Conservation (phyloP, 805 yeast genomes). For the Tetrapisispora phaffii region DNA sequence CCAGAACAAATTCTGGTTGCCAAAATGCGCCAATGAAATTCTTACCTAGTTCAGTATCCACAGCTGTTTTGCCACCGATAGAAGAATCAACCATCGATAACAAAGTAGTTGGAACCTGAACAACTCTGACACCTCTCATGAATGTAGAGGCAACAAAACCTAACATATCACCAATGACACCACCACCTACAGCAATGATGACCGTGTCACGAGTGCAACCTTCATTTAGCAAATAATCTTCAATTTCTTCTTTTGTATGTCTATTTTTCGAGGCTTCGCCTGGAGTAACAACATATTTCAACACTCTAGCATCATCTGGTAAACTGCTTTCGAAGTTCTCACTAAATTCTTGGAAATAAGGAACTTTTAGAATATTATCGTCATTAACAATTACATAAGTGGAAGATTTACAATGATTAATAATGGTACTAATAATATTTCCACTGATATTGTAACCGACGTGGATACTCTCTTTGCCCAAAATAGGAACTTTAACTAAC, state of each 20-base stretch:
- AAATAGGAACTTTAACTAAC: slow-evolving; percentile 52
- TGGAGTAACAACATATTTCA: slow-evolving; percentile 72
- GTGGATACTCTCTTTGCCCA: slow-evolving; percentile 77
- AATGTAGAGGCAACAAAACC: slow-evolving; percentile 99
- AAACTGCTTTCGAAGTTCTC: slow-evolving; percentile 35
- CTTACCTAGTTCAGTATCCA: slow-evolving; percentile 92
- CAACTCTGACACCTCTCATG: slow-evolving; percentile 93
- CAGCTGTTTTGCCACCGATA: slow-evolving; percentile 97
- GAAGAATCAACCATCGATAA: slow-evolving; percentile 97
- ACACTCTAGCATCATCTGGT: slow-evolving; percentile 50
- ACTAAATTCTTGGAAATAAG: slow-evolving; percentile 43
- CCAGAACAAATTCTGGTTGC: slow-evolving; percentile 86
- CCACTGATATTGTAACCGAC: slow-evolving; percentile 76
- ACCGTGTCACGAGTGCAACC: slow-evolving; percentile 97
- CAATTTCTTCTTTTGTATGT: slow-evolving; percentile 83
- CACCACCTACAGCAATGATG: slow-evolving; percentile 92
- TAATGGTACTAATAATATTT: slow-evolving; percentile 61
- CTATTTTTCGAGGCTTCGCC: slow-evolving; percentile 89
- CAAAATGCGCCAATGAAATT: slow-evolving; percentile 95
- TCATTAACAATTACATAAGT: slow-evolving; percentile 91
- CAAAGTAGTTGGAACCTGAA: slow-evolving; percentile 88
- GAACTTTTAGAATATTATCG: slow-evolving; percentile 60
- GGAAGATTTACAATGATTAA: slow-evolving; percentile 59
- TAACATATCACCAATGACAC: slow-evolving; percentile 97
- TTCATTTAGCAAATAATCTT: slow-evolving; percentile 69